Percentiles rank a stretch among this genome's conserved stretches.
These are phyloP conservation scores for Ensete glaucum DNA, from an alignment of 176 grass and related monocot species.

Conservation along the genomic window DNA sequence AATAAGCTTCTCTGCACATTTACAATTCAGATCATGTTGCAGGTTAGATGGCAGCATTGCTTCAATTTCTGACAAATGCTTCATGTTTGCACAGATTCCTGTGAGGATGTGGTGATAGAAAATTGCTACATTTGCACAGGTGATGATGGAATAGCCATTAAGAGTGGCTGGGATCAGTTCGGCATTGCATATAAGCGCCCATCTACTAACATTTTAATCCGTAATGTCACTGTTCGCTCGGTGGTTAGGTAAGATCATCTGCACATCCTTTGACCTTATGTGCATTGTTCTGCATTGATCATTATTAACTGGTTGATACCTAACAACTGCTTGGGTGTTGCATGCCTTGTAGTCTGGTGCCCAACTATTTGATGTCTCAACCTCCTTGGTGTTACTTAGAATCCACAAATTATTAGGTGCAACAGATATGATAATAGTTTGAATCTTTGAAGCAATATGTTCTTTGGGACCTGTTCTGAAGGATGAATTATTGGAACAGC, in stretches of 20 bases:
- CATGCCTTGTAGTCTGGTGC: too few species aligned
- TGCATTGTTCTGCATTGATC: neutral
- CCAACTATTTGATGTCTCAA: too few species aligned
- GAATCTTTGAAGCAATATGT: too few species aligned
- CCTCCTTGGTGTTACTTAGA: too few species aligned
- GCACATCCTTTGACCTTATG: neutral
- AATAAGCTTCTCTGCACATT: neutral
- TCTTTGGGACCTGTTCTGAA: too few species aligned
- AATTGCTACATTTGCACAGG: constrained; percentile 95
- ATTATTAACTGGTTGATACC: too few species aligned
- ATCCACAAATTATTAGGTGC: too few species aligned
- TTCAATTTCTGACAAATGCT: neutral
- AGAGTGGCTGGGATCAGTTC: constrained; percentile 97
- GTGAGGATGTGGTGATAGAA: constrained; percentile 81
- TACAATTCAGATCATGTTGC: too few species aligned
- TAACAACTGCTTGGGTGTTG: too few species aligned
- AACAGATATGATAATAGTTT: too few species aligned
- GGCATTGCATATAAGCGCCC: constrained; percentile 75
- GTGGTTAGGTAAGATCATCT: constrained; percentile 48
- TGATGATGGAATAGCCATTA: constrained; percentile 91
- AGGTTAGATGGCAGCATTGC: neutral
- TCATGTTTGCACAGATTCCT: constrained; percentile 50
- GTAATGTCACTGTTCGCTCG: constrained; percentile 58
- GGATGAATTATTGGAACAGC: too few species aligned
- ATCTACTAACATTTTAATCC: constrained; percentile 74